These are phyloP conservation scores for Pseudogymnoascus sp. DNA, from an alignment of 2,329 filamentous ascomycete genomes.

Conservation along the genomic window DNA sequence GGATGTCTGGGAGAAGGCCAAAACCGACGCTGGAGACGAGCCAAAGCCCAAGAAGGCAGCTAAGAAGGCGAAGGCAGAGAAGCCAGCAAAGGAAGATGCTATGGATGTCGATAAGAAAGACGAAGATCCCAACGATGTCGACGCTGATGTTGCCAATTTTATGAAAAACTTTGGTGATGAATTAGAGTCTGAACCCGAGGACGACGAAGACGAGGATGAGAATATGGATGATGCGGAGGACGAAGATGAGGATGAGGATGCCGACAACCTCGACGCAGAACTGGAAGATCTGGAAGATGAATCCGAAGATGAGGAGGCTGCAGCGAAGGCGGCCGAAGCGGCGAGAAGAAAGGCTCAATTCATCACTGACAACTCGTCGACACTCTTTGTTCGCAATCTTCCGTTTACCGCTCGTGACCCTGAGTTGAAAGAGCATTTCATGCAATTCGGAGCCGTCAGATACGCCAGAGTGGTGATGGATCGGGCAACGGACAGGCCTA, in stretches of 20 bases:
- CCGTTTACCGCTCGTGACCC: constrained; percentile 84
- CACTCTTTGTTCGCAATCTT: constrained; percentile 87
- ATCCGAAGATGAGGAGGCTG: constrained; percentile 35
- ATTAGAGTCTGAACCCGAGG: constrained; percentile 32
- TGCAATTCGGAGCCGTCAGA: constrained; percentile 76
- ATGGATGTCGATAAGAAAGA: constrained; percentile 24
- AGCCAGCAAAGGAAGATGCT: constrained; percentile 28
- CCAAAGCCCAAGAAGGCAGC: constrained; percentile 28
- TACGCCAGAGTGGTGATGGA: constrained; percentile 92
- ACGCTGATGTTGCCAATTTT: constrained; percentile 23
- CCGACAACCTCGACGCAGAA: constrained; percentile 34
- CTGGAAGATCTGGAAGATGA: constrained; percentile 30
- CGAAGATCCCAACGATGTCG: constrained; percentile 33
- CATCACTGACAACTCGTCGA: constrained; percentile 60
- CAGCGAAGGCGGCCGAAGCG: constrained; percentile 31
- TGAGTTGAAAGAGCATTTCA: constrained; percentile 75
- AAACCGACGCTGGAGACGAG: constrained; percentile 31
- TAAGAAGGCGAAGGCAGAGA: constrained; percentile 19
- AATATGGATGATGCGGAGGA: constrained; percentile 47
- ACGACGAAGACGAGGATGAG: constrained; percentile 30
- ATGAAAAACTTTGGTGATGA: constrained; percentile 28
- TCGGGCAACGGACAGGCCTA: constrained; percentile 72
- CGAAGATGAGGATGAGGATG: constrained; percentile 47
- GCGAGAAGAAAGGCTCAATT: constrained; percentile 31
- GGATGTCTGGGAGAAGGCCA: constrained; percentile 67